phyloP scores from a whole-genome alignment of 2,329 filamentous ascomycete genomes.

The Cordyceps farinosa region DNA sequence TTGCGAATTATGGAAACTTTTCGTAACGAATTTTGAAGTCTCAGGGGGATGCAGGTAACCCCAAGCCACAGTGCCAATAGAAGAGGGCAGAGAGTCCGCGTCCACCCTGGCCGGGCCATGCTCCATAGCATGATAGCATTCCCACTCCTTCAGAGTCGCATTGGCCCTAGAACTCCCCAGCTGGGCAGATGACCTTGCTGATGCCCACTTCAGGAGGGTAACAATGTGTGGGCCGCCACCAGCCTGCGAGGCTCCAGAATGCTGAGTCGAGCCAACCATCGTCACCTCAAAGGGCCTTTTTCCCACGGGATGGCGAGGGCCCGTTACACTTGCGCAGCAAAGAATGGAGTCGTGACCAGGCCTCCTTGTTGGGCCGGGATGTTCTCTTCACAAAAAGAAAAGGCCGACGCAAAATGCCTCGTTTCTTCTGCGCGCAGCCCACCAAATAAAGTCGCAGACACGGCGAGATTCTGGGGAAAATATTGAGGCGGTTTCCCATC shows the following conservation, averaged over 20 bases:
- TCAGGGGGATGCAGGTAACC: neutral
- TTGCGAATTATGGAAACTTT: constrained; percentile 13
- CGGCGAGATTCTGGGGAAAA: constrained; percentile 6
- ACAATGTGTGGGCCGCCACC: constrained; percentile 6
- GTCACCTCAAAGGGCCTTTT: neutral
- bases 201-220: constrained; percentile 7
- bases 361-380: neutral
- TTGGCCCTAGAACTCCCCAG: neutral
- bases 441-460: constrained; percentile 11
- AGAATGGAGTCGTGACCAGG: neutral
- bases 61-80: neutral
- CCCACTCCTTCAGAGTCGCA: neutral
- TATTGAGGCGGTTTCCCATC: neutral
- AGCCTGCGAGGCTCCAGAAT: neutral
- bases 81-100: neutral
- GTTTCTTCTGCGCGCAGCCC: neutral
- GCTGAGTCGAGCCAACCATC: constrained; percentile 6
- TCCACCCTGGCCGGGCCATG: neutral
- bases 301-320: neutral
- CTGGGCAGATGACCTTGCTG: constrained; percentile 1
- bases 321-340: constrained; percentile 4
- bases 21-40: constrained; percentile 6
- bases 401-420: constrained; percentile 12
- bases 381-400: neutral
- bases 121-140: neutral